Percentiles rank a stretch among this genome's conserved stretches.
Evolutionary conservation across 805 yeast species (phyloP).

Genomic region (Hanseniaspora singularis): DNA sequence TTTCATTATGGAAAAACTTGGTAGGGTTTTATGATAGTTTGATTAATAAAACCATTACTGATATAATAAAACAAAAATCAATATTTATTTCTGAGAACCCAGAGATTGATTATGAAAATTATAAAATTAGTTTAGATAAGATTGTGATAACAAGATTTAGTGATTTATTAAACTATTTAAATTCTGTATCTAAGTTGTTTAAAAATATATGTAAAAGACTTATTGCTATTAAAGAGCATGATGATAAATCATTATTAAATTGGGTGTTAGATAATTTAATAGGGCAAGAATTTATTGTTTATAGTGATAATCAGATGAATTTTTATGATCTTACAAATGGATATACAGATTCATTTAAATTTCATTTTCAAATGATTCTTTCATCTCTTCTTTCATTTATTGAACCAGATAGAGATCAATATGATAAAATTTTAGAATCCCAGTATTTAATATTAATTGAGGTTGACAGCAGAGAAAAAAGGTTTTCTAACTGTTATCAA

Average conservation of each 20-base stretch:
- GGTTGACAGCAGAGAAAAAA: not conserved
- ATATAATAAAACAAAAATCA: slow-evolving; percentile 1
- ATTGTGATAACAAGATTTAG: not conserved
- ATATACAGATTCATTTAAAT: slow-evolving; percentile 1
- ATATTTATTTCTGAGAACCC: not conserved
- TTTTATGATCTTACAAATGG: slow-evolving; percentile 8
- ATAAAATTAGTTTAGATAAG: not conserved
- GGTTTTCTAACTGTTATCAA: slow-evolving; percentile 7
- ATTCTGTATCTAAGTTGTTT: slow-evolving; percentile 1
- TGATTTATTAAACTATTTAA: slow-evolving; percentile 6
- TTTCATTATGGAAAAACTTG: not conserved
- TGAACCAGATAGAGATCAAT: slow-evolving; percentile 1
- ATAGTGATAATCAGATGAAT: slow-evolving; percentile 2
- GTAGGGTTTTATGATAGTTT: not conserved
- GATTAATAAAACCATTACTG: slow-evolving; percentile 3
- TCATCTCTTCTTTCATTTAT: not conserved
- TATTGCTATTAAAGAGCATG: not conserved
- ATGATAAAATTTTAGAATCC: slow-evolving; percentile 14
- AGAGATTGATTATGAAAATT: not conserved
- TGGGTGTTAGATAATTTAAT: slow-evolving; percentile 11
- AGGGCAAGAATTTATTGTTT: slow-evolving; percentile 4
- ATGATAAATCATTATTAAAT: not conserved
- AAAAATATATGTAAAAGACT: not conserved
- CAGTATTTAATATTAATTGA: slow-evolving; percentile 9
- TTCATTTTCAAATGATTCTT: slow-evolving; percentile 5